Percentiles rank a stretch among this genome's conserved stretches.
Evolutionary conservation across 768 basidiomycete species (phyloP).

Genomic region (Paxillus ammoniavirescens): DNA sequence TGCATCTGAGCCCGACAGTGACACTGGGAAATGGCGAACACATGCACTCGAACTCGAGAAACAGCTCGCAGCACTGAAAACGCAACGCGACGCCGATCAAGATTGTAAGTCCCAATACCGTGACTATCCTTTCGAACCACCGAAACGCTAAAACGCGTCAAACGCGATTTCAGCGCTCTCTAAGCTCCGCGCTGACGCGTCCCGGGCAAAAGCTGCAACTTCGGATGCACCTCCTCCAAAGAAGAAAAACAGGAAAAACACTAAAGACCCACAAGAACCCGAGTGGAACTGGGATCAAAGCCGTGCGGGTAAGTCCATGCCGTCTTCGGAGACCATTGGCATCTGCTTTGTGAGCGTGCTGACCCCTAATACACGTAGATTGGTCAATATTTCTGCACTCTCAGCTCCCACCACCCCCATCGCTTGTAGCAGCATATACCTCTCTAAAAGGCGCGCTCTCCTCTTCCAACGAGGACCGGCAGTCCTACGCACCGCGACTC

Average conservation of each 20-base stretch:
- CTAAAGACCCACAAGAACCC: conserved; percentile 14
- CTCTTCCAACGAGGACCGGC: conserved; percentile 4
- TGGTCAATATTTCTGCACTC: conserved; percentile 20
- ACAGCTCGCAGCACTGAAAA: conserved; percentile 18
- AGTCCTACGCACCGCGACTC: conserved; percentile 10
- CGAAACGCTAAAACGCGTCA: background rate
- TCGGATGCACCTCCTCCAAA: conserved; percentile 22
- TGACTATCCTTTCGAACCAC: background rate
- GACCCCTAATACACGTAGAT: conserved; percentile 8
- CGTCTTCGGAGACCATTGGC: background rate
- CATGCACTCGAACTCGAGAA: conserved; percentile 32
- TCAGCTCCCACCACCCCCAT: conserved; percentile 20
- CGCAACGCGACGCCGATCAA: conserved; percentile 22
- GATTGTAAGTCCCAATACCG: conserved; percentile 13
- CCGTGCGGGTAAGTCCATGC: conserved; percentile 11
- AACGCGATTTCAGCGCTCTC: conserved; percentile 17
- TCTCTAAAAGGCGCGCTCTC: conserved; percentile 21
- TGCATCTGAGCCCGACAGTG: background rate
- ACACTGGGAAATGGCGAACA: conserved; percentile 17
- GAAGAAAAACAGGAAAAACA: conserved; percentile 27
- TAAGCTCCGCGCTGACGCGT: conserved; percentile 12
- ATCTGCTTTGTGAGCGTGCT: background rate
- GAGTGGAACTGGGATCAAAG: conserved; percentile 23
- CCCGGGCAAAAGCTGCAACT: conserved; percentile 8
- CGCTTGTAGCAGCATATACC: conserved; percentile 20